Evolutionary conservation across 495 filamentous ascomycete genomes (phyloP), one percentile per base, ranked within the genome.

Genomic region (Glarea lozoyensis): DNA sequence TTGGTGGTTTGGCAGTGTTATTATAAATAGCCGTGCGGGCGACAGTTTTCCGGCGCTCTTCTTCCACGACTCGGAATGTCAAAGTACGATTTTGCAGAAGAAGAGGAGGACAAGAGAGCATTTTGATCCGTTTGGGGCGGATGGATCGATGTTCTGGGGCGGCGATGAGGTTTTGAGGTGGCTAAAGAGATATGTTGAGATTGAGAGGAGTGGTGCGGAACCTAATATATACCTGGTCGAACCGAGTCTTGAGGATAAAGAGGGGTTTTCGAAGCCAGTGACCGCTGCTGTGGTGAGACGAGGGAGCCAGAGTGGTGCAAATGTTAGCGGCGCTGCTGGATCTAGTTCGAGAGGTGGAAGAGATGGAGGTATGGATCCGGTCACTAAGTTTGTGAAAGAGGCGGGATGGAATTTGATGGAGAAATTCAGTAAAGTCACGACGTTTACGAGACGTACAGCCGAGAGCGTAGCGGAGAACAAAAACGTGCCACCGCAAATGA

Each of bases 1-100:
- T 17, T 98, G 92, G 92, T 97, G 93, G 92, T 96, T 88, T 61
- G 92, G 92, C 30, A 93, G 86, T 53, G 53, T 97, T 3, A 83
- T 98, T 29, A 86, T 97, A 61, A 97, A 97, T 53, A 86, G 85
- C 0, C 69, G 86, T 4, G 81, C 81, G 2, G 92, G 93, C 2
- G 87, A 96, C 59, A 84, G 79, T 56, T 96, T 96, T 54, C 92
- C 92, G 0, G 87, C 93, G 9, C 67, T 98, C 3, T 98, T 98
- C 63, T 98, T 98, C 62, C 92, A 98, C 51, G 92, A 98, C 53
- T 84, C 75, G 41, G 93, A 98, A 69, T 98, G 92, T 61, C 84
- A 94, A 61, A 88, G 82, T 33, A 98, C 92, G 4, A 94, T 97
- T 27, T 60, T 93, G 37, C 90, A 96, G 63, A 87, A 89, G 63